Evolutionary conservation across 2,329 filamentous ascomycete species (phyloP).

Genomic region (Coniella vitis): DNA sequence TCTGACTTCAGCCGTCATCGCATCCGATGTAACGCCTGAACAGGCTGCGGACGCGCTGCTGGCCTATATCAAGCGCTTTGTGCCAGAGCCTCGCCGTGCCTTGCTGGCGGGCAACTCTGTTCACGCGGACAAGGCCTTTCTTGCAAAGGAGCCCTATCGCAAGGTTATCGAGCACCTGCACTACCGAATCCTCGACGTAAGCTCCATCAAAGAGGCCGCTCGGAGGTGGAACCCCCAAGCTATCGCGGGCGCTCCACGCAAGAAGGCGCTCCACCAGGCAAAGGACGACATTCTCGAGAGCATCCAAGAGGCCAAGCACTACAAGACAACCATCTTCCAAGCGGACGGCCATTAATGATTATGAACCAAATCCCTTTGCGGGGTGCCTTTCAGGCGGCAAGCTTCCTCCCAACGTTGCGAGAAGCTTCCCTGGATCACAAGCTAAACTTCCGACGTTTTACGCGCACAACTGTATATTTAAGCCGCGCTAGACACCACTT

Average conservation of each 20-base stretch:
- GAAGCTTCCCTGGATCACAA: too few species aligned
- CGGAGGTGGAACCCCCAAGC: slow-evolving; percentile 68
- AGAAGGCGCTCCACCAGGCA: slow-evolving; percentile 74
- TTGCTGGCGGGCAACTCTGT: slow-evolving; percentile 89
- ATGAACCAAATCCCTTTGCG: neutral
- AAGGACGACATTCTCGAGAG: slow-evolving; percentile 89
- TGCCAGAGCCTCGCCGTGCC: slow-evolving; percentile 60
- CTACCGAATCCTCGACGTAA: slow-evolving; percentile 89
- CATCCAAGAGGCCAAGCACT: slow-evolving; percentile 84
- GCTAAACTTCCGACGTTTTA: too few species aligned
- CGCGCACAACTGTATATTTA: too few species aligned
- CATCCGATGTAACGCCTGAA: slow-evolving; percentile 64
- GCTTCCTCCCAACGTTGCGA: too few species aligned
- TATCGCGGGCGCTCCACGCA: slow-evolving; percentile 59
- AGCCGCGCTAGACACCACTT: too few species aligned
- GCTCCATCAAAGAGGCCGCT: slow-evolving; percentile 83
- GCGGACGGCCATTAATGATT: neutral
- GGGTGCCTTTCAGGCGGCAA: too few species aligned
- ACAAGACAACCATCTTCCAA: slow-evolving; percentile 45
- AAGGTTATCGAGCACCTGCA: slow-evolving; percentile 71
- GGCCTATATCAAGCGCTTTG: slow-evolving; percentile 65
- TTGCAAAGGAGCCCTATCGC: slow-evolving; percentile 67
- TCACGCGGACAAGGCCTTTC: slow-evolving; percentile 80
- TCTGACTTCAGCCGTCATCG: slow-evolving; percentile 67
- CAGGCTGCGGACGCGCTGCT: slow-evolving; percentile 68